Evolutionary conservation across 225 moss, liverwort and hornwort species (phyloP), one percentile per base, ranked within the genome.

Genomic region (Asterella californica): DNA sequence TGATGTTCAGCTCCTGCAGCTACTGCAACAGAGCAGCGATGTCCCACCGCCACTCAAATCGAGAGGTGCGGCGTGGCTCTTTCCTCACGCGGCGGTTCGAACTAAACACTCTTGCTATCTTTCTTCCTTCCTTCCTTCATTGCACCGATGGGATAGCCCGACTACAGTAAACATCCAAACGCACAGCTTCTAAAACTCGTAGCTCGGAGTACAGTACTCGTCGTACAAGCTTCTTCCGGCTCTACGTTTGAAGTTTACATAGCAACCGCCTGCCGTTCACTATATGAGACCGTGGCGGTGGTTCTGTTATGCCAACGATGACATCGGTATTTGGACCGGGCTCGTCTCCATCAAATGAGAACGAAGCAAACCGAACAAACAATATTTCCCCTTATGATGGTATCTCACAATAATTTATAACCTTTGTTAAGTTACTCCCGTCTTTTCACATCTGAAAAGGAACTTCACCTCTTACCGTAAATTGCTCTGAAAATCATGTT

Each of bases 41-140:
- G 54, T 55, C 36, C 36, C 75, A 76, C 57, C 75, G 75, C 54
- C 75, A 76, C 75, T 76, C 24, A 33, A 59, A 18, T 57, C 57
- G 36, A 76, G 37, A 59, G 75, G 37, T 32, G 50, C 49, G 52
- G 52, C 73, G 50, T 71, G 12, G 46, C 24, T 27, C 71, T 47
- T 71, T n/a, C 45, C 74, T 32, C 30, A 25, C 52, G 74, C 30
- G 52, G 29, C 74, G 32, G 75, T 76, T 76, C 75, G 37, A 38
- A 24, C 75, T 25, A 69, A 72, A 76, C 53, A 59, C 75, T 36
- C 21, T 70, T 65, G 11, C 29, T 65, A 12, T 65, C 30, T 15
- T 15, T 17, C 30, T 32, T 9, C 11, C 67, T 9, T 32, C 67
- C 34, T 36, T 15, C 67, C 49, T 55, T 37, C 42, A 10, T 0